Conservation (phyloP, 2,329 filamentous ascomycete genomes). For the Aspergillus neotritici region DNA sequence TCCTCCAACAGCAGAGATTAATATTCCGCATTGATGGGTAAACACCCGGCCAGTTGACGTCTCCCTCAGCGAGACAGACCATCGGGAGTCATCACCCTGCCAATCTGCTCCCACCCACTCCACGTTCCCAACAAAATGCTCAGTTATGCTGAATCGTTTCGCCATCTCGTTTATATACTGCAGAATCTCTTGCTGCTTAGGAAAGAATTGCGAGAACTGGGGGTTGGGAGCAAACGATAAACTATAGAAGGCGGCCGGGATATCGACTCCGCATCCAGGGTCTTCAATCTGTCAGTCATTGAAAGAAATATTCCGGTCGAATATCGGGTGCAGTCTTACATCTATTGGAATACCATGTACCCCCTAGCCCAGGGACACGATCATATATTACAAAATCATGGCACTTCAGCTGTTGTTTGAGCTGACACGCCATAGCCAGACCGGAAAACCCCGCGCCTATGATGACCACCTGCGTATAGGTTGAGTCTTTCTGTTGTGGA, state of each 20-base stretch:
- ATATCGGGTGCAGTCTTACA: conserved; percentile 1
- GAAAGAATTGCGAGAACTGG: conserved; percentile 5
- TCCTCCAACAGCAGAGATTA: conserved; percentile 13
- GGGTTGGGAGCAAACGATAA: conserved; percentile 12
- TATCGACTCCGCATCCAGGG: conserved; percentile 14
- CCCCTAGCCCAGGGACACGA: neutral
- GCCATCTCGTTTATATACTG: conserved; percentile 7
- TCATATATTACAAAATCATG: conserved; percentile 11
- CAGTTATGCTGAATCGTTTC: neutral
- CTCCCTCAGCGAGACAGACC: conserved; percentile 6
- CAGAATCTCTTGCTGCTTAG: conserved; percentile 7
- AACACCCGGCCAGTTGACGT: conserved; percentile 1
- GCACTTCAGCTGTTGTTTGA: conserved; percentile 5
- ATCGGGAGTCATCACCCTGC: conserved; percentile 5
- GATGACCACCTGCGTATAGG: conserved; percentile 3
- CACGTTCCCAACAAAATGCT: conserved; percentile 4
- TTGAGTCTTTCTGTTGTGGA: too few relatives aligned
- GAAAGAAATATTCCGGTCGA: too few relatives aligned
- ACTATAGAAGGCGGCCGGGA: conserved; percentile 10
- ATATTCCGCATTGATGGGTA: conserved; percentile 4
- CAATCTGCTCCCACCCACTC: conserved; percentile 12
- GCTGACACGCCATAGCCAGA: conserved; percentile 9
- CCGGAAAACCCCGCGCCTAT: conserved; percentile 13
- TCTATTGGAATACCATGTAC: conserved; percentile 11
- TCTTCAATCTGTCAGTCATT: neutral